Evolutionary conservation across 1,284 basidiomycete species (phyloP).

Genomic region (Stereum hirsutum): DNA sequence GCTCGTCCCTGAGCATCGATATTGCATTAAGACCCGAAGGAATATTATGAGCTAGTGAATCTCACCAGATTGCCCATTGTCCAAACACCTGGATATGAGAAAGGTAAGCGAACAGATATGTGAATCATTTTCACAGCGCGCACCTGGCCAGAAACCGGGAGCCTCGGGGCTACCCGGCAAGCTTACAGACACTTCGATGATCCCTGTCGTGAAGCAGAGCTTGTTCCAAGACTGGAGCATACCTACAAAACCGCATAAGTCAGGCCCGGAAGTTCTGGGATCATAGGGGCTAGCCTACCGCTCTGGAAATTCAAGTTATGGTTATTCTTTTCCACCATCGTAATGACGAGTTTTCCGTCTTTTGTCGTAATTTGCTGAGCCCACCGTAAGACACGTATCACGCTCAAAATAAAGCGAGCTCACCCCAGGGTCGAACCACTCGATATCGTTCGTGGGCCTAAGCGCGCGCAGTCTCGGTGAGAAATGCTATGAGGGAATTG

Average conservation of each 20-base stretch:
- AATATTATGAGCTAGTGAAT: too few species aligned
- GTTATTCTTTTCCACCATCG: conserved; percentile 48
- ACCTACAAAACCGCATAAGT: conserved; percentile 26
- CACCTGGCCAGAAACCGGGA: conserved; percentile 61
- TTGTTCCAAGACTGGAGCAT: conserved; percentile 87
- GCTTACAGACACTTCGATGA: conserved; percentile 74
- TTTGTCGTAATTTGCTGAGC: conserved; percentile 53
- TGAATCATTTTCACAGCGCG: neutral
- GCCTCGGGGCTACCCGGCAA: conserved; percentile 64
- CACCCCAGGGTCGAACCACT: conserved; percentile 9
- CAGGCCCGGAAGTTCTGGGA: neutral
- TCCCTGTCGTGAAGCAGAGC: conserved; percentile 90
- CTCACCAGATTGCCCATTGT: conserved; percentile 42
- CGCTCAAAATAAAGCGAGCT: neutral
- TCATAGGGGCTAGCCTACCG: too few species aligned
- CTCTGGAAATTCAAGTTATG: conserved; percentile 77
- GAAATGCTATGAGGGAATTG: too few species aligned
- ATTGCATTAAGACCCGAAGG: too few species aligned
- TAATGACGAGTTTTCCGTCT: conserved; percentile 72
- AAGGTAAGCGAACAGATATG: neutral
- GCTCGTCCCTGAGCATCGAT: conserved; percentile 48
- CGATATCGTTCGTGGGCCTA: conserved; percentile 66
- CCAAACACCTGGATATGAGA: conserved; percentile 24
- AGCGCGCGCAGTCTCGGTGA: too few species aligned
- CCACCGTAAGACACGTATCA: neutral